Percentiles rank a stretch among this genome's conserved stretches.
These are phyloP conservation scores for Lactifluus echinatus DNA, from an alignment of 768 basidiomycete species.

Conservation along the genomic window DNA sequence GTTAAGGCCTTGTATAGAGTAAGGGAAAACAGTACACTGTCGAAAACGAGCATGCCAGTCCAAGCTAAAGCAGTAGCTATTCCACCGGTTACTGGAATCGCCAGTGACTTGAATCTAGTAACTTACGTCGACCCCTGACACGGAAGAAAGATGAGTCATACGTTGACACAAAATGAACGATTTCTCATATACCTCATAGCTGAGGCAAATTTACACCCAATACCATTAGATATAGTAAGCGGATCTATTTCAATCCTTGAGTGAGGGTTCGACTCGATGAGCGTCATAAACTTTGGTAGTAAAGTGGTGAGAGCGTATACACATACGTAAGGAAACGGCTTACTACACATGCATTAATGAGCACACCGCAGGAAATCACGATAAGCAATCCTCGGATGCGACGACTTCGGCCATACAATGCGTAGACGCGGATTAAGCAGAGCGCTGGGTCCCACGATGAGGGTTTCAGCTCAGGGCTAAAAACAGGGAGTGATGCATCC, in stretches of 20 bases:
- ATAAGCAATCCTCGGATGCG: neutral
- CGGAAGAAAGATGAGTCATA: neutral
- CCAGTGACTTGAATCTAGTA: neutral
- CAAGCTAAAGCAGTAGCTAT: constrained; percentile 4
- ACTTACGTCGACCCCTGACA: constrained; percentile 2
- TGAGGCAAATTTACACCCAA: neutral
- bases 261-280: neutral
- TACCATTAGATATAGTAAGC: neutral
- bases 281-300: neutral
- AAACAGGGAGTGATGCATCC: too few species aligned
- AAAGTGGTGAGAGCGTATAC: neutral
- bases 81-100: neutral
- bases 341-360: neutral
- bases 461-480: neutral
- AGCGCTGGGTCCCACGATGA: neutral
- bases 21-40: constrained; percentile 1
- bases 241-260: neutral
- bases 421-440: constrained; percentile 2
- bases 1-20: constrained; percentile 8
- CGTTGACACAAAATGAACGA: too few species aligned
- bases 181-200: neutral
- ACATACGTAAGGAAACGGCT: neutral
- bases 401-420: constrained; percentile 1
- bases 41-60: constrained; percentile 5
- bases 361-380: neutral